Evolutionary conservation across 1,139 yeast species (phyloP), one percentile per base, ranked within the genome.

Genomic region (Debaryomycetaceae sp.): DNA sequence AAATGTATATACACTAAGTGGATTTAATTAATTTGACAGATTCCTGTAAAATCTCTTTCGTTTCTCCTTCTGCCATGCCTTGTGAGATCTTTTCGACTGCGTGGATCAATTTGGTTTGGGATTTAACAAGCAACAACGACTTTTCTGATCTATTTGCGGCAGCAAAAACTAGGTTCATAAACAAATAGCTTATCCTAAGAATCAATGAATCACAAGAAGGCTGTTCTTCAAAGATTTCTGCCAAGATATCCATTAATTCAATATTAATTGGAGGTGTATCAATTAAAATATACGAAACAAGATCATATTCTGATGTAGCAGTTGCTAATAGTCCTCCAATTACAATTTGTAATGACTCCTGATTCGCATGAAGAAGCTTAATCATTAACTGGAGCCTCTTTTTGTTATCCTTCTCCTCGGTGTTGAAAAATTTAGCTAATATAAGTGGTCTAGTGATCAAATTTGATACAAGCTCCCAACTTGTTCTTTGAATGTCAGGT

Each of bases 391-490:
- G 53, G 36, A 75, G 64, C 46, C 79, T 55, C 34, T 60, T 60
- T 33, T 44, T 34, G 26, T 66, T 54, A 14, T 56, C 50, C 6
- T 54, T 51, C 3, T 58, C 47, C 2, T 61, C 70, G 41, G 70
- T 49, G 45, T 78, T 74, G 58, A 78, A 79, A 45, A 78, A 74
- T 48, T 74, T 73, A 3, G 70, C 76, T 31, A 74, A 55, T 52
- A 79, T 58, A 2, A 55, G 37, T 0, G 83, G 82, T 33, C 67
- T 67, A 18, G 54, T 46, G 5, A 74, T 65, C 33, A 79, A 51
- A 49, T 78, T 78, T 14, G 74, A 63, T 4, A 78, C 50, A 31
- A 77, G 57, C 47, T 78, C 81, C 67, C 81, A 67, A 0, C 73
- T 46, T 0, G 78, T 70, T 38, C 60, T 57, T 43, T 75, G 80